Evolutionary conservation across 495 filamentous ascomycete genomes (phyloP), one percentile per base, ranked within the genome.

Genomic region (Hypoxylon cercidicola): DNA sequence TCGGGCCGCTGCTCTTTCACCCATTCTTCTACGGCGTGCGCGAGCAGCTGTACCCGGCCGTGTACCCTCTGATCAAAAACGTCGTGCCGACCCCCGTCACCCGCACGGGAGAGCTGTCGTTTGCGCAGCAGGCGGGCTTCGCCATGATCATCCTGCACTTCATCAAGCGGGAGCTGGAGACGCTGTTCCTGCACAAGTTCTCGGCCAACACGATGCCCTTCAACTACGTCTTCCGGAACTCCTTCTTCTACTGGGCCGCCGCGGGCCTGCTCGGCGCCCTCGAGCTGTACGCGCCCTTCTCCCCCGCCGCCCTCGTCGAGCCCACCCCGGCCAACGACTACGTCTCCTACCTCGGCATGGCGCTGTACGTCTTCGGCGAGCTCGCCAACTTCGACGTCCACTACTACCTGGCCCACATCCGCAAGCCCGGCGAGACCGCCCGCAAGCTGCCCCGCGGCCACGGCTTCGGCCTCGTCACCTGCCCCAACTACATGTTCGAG

Each of bases 401-500:
- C 74, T 74, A 90, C 61, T 84, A 88, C 2, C 82, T 99, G 18
- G 85, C 89, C 20, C 79, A 82, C 44, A 84, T 99, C 28, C 89
- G 95, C 4, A 86, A 86, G 35, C 82, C 83, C n/a, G 93, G 93
- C 47, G 89, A 88, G 56, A 97, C 88, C 5, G 90, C 96, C 65
- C 80, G 93, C 15, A 93, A 91, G 60, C 96, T 99, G 72, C 95
- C 95, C 0, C 78, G 80, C 37, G 94, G 94, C 16, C 86, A 92
- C 55, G 92, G 93, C n/a, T 97, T 97, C 78, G 80, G 78, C 70
- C 69, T 85, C 37, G 95, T 98, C 39, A 99, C 95, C 11, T 96
- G 93, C 83, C 95, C 95, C 19, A 99, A 99, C 81, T 99, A 99
- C 78, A 85, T 93, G 78, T 99, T 97, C 71, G 95, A 99, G 82